Conservation (phyloP, 2,329 filamentous ascomycete species). For the Dactylellina leptospora region DNA sequence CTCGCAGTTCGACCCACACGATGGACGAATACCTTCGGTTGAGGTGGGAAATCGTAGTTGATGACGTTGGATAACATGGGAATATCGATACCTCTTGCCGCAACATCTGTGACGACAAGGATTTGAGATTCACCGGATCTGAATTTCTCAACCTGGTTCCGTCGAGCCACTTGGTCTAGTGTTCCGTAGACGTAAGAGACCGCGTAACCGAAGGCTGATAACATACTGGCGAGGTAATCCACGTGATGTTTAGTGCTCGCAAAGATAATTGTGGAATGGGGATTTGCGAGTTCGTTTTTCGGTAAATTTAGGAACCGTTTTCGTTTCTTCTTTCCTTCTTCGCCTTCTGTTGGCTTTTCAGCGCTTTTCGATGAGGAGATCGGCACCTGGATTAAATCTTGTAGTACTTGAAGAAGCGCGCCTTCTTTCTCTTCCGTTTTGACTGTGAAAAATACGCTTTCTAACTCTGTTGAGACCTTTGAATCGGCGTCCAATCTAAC, state of each 20-base stretch:
- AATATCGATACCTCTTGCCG: constrained; percentile 96
- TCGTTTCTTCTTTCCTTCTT: constrained; percentile 71
- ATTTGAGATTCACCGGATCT: constrained; percentile 84
- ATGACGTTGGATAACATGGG: constrained; percentile 95
- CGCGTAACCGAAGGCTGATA: constrained; percentile 82
- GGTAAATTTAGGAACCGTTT: constrained; percentile 69
- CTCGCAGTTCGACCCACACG: constrained; percentile 94
- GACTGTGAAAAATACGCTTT: constrained; percentile 92
- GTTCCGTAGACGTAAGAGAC: constrained; percentile 95
- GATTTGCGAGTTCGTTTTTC: constrained; percentile 66
- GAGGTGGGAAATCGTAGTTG: constrained; percentile 97
- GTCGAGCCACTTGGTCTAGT: constrained; percentile 90
- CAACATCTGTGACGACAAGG: constrained; percentile 94
- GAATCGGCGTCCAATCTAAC: constrained; percentile 92
- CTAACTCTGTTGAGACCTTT: constrained; percentile 94
- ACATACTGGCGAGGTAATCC: constrained; percentile 84
- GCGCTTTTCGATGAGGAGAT: constrained; percentile 68
- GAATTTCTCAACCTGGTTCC: constrained; percentile 91
- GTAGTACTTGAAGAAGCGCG: constrained; percentile 84
- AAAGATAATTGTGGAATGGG: constrained; percentile 94
- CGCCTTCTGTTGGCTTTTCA: constrained; percentile 61
- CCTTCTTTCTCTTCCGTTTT: constrained; percentile 95
- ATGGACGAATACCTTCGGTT: constrained; percentile 96
- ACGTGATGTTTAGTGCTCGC: constrained; percentile 96
- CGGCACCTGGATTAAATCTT: constrained; percentile 93